Percentiles rank a stretch among this genome's conserved stretches.
Evolutionary conservation across 1,139 yeast genomes (phyloP).

Genomic region (Pichia cactophila): DNA sequence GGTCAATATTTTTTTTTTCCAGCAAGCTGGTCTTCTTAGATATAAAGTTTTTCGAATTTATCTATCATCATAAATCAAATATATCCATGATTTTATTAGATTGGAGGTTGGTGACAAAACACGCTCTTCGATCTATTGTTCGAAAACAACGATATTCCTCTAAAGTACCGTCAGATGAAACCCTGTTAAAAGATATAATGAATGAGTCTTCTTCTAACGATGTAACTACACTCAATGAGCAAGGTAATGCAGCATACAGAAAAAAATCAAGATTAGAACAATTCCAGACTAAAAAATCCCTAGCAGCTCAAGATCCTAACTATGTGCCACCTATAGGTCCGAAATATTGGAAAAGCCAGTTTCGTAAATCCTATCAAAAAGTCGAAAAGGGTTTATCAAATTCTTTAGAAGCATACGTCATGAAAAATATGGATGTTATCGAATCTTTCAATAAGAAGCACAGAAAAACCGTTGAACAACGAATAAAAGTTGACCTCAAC

Average conservation of each 20-base stretch:
- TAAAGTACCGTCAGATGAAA: conserved; percentile 13
- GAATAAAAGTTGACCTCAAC: conserved; percentile 19
- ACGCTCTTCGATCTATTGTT: not conserved
- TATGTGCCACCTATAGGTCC: conserved; percentile 12
- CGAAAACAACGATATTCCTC: not conserved
- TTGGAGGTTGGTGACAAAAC: not conserved
- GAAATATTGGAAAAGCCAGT: conserved; percentile 18
- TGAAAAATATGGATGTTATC: conserved; percentile 18
- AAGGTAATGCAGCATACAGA: conserved; percentile 1
- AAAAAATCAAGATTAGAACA: not conserved
- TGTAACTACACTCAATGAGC: not conserved
- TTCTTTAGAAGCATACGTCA: conserved; percentile 19
- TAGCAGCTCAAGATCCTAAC: too few species aligned
- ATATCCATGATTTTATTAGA: not conserved
- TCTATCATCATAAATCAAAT: too few species aligned
- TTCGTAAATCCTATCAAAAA: conserved; percentile 15
- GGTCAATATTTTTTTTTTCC: too few species aligned
- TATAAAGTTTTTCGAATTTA: too few species aligned
- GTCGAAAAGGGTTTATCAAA: conserved; percentile 16
- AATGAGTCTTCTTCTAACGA: conserved; percentile 1
- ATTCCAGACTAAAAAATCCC: not conserved
- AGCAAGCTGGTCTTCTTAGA: too few species aligned
- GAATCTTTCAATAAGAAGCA: conserved; percentile 20
- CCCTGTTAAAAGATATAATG: conserved; percentile 6
- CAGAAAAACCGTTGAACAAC: conserved; percentile 15